Conservation (phyloP, 495 filamentous ascomycete species). For the Aspergillus leporis region DNA sequence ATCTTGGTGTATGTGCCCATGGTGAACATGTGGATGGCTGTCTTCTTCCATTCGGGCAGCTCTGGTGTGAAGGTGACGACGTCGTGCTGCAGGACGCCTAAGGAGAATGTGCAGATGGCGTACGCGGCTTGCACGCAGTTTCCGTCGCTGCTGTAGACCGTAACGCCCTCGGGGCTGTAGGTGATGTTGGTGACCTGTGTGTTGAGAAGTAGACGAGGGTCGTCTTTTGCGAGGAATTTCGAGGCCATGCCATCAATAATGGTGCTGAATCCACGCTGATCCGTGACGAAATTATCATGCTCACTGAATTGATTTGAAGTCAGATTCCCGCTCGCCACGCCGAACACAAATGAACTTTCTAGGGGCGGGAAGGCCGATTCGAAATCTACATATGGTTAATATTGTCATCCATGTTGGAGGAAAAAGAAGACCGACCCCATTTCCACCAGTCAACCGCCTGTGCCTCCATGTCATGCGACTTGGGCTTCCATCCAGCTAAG, state of each 20-base stretch:
- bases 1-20: constrained; percentile 82
- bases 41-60: constrained; percentile 67
- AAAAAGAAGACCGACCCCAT: constrained; percentile 33
- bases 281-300: constrained; percentile 65
- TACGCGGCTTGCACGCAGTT: constrained; percentile 63
- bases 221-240: constrained; percentile 56
- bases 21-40: constrained; percentile 63
- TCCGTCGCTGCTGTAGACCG: constrained; percentile 54
- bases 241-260: constrained; percentile 60
- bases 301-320: constrained; percentile 50
- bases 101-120: constrained; percentile 58
- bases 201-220: constrained; percentile 60
- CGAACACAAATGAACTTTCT: constrained; percentile 42
- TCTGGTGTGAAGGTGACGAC: constrained; percentile 59
- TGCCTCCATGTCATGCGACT: constrained; percentile 50
- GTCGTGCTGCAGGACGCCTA: constrained; percentile 70
- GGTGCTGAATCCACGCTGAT: constrained; percentile 64
- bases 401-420: neutral
- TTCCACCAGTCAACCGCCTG: constrained; percentile 65
- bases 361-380: constrained; percentile 52
- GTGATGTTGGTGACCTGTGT: constrained; percentile 59
- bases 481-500: constrained; percentile 63
- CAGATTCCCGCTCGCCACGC: constrained; percentile 39
- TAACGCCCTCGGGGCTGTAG: constrained; percentile 57
- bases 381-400: constrained; percentile 40